phyloP scores from a whole-genome alignment of 805 yeast species.

The Zygoascus tannicola region DNA sequence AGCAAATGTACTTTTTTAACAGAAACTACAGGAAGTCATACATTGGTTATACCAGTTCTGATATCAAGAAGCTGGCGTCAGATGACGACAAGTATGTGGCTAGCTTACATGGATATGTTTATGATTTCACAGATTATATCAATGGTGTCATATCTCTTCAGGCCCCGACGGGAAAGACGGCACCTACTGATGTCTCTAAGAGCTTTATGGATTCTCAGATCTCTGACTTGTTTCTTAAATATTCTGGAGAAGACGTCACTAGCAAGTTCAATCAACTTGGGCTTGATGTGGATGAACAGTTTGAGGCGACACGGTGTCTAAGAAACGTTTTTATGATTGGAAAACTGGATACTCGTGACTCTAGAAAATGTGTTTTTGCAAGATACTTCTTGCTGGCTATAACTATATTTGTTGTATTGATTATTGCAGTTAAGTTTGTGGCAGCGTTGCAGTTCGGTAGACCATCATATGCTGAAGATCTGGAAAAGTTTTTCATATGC shows the following conservation, averaged over 20 bases:
- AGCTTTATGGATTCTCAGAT: slow-evolving; percentile 27
- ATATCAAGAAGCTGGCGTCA: slow-evolving; percentile 21
- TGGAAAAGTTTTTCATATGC: slow-evolving; percentile 32
- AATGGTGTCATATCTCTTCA: slow-evolving; percentile 27
- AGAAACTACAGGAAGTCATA: slow-evolving; percentile 29
- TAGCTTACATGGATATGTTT: slow-evolving; percentile 30
- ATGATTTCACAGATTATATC: slow-evolving; percentile 31
- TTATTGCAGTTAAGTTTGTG: slow-evolving; percentile 31
- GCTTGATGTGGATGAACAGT: slow-evolving; percentile 17
- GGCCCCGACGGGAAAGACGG: slow-evolving; percentile 23
- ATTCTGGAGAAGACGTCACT: slow-evolving; percentile 30
- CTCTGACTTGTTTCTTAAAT: slow-evolving; percentile 27
- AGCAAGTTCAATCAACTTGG: slow-evolving; percentile 21
- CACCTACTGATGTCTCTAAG: slow-evolving; percentile 20
- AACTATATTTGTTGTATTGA: slow-evolving; percentile 30
- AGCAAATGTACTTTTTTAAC: slow-evolving; percentile 30
- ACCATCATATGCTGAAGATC: slow-evolving; percentile 29
- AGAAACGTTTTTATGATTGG: slow-evolving; percentile 34
- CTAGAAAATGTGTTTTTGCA: slow-evolving; percentile 32
- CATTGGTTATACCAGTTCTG: slow-evolving; percentile 30
- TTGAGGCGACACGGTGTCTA: slow-evolving; percentile 28
- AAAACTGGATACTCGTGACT: slow-evolving; percentile 32
- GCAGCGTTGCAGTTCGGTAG: slow-evolving; percentile 34
- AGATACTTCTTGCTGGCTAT: slow-evolving; percentile 34
- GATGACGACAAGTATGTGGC: slow-evolving; percentile 23